Evolutionary conservation across 257 asterid genomes (phyloP), one percentile per base, ranked within the genome.

Genomic region (Plantago ovata): DNA sequence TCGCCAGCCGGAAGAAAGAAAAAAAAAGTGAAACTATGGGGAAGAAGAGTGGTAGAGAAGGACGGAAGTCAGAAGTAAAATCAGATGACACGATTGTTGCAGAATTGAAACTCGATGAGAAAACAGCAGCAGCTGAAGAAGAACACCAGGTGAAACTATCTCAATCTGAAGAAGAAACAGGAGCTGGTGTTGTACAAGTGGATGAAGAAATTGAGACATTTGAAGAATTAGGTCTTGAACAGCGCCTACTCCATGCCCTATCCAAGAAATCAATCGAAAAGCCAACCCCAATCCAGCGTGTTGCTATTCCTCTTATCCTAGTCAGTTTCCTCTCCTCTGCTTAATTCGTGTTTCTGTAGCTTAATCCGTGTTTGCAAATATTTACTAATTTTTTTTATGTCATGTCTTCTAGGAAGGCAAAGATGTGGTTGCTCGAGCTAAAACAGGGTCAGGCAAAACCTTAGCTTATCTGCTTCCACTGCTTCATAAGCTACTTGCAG

Each of bases 401-500:
- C n/a, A n/a, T n/a, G n/a, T n/a, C n/a, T n/a, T n/a, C n/a, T 43
- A 86, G 99, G 95, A 86, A 84, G 98, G 97, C 6, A 86, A 93
- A 78, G 97, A 89, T 62, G 94, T 93, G 69, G 97, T 89, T 61
- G 96, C 97, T 22, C 84, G 94, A 64, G 97, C 97, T 4, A 93
- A 93, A 75, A 93, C 99, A n/a, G 97, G 98, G 45, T 93, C 99
- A 11, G 99, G 97, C 16, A 93, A 93, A 72, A 93, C 98, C 39
- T 74, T 84, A 18, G 94, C 95, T 12, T 93, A 89, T 70, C 78
- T 93, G 52, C 92, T 93, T 47, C 98, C 98, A 32, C 56, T 93
- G 65, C 92, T 93, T 72, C 99, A 89, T 70, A 93, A 85, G 76
- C 87, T 88, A 20, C 80, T 93, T 64, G 79, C 82, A 24, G 85